Evolutionary conservation across 164 flowering plant species (phyloP).

Genomic region (Pachysandra terminalis): DNA sequence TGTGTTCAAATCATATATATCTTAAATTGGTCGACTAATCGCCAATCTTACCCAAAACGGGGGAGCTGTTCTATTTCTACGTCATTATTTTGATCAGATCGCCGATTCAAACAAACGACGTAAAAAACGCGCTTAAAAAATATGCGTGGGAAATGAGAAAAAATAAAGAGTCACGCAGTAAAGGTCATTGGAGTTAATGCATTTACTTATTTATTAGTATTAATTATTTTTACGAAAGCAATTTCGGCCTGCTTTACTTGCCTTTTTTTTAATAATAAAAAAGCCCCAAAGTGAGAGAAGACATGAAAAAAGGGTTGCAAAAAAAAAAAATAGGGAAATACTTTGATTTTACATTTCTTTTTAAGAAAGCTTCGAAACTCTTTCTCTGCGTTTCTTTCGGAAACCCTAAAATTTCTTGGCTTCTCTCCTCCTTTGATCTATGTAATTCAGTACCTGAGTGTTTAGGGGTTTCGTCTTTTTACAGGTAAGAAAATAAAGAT

Average conservation of each 20-base stretch:
- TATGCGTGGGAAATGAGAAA: no score
- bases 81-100: no score
- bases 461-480: constrained; percentile 12
- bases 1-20: no score
- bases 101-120: no score
- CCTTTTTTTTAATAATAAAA: constrained; percentile 15
- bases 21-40: no score
- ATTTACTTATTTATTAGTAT: no score
- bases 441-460: background rate
- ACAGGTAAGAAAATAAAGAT: constrained; percentile 18
- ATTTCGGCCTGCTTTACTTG: constrained; percentile 35
- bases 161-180: no score
- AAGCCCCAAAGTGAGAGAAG: constrained; percentile 12
- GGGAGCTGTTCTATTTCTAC: no score
- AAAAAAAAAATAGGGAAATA: constrained; percentile 9
- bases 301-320: constrained; percentile 9
- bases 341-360: constrained; percentile 10
- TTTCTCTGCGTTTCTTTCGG: background rate
- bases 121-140: no score
- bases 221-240: constrained; percentile 20
- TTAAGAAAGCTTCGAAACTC: background rate
- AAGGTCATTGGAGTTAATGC: no score
- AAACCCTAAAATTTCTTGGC: constrained; percentile 11
- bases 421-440: background rate
- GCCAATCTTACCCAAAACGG: no score